Evolutionary conservation across 352 stramenopile genomes (phyloP), one percentile per base, ranked within the genome.

Genomic region (Phytophthora pisi): DNA sequence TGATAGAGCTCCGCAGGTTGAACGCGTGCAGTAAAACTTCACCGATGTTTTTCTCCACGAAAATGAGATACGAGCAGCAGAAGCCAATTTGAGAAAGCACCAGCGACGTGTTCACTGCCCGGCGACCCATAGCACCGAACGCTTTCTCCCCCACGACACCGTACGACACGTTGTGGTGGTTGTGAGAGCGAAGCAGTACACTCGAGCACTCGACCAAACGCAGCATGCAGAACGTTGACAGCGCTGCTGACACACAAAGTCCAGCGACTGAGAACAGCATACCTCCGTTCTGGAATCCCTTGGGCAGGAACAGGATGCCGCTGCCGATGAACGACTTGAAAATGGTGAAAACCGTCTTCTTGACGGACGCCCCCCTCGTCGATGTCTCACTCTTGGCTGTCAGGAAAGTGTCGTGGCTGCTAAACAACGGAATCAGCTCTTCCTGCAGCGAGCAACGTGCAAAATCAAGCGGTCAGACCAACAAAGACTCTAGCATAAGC

Each of bases 11-110:
- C 45, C 65, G 57, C 18, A 73, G 53, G 40, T 74, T 69, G 42
- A 88, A 86, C n/a, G 78, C 59, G 45, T 85, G 77, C 28, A 75
- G 56, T 38, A 90, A 62, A 9, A 88, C 74, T 60, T 86, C 70
- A 30, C 73, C 75, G 51, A 90, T 77, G 50, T 90, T 90, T 76
- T 84, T 74, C 57, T 86, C 77, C 49, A 90, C 81, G 55, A 90
- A 90, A 61, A 90, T 88, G 28, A 88, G 73, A 26, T 90, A 90
- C 51, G 79, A 88, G 67, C 81, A 90, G 73, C 81, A 90, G 57
- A 90, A 90, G 9, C 81, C 81, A 30, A 85, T 68, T 51, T 90
- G 81, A 24, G 81, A 88, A 53, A 90, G 77, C 34, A 90, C 73
- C 56, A 90, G 72, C 59, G 81, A 90, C 28, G 88, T 52, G 53